Percentiles rank a stretch among this genome's conserved stretches.
phyloP scores from a whole-genome alignment of 1,284 basidiomycete genomes.

The Hemileia vastatrix region DNA sequence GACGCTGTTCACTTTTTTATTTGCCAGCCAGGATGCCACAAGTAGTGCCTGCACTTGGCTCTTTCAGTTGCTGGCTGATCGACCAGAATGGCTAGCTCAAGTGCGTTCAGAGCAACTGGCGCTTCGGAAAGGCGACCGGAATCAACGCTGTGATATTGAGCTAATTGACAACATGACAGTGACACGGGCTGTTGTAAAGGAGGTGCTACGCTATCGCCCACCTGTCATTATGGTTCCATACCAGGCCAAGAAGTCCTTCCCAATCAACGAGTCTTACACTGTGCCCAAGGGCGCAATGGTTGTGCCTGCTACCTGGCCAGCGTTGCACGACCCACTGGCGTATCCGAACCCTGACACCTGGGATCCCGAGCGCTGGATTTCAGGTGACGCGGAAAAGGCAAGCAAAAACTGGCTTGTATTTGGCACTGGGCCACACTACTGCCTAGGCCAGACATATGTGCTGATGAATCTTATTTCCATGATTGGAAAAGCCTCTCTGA shows the following conservation, averaged over 20 bases:
- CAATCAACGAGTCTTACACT: constrained; percentile 78
- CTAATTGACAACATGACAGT: constrained; percentile 88
- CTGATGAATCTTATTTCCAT: constrained; percentile 81
- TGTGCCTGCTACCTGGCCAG: constrained; percentile 92
- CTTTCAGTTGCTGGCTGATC: constrained; percentile 91
- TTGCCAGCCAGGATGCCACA: constrained; percentile 98
- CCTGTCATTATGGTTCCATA: constrained; percentile 97
- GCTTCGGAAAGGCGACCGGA: constrained; percentile 67
- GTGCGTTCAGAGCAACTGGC: constrained; percentile 82
- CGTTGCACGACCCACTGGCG: constrained; percentile 76
- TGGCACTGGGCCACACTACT: constrained; percentile 58
- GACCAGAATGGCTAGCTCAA: constrained; percentile 78
- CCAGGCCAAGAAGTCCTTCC: constrained; percentile 76
- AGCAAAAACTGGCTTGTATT: constrained; percentile 95
- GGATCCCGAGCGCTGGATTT: constrained; percentile 84
- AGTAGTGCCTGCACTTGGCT: constrained; percentile 67
- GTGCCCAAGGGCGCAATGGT: constrained; percentile 87
- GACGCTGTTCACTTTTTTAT: constrained; percentile 82
- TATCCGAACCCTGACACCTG: constrained; percentile 81
- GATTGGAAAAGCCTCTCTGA: constrained; percentile 68
- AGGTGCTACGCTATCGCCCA: constrained; percentile 65
- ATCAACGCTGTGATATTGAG: constrained; percentile 75
- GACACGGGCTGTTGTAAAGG: constrained; percentile 81
- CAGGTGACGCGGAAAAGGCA: constrained; percentile 67
- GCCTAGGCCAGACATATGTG: constrained; percentile 88